A percentile compares a stretch with the other conserved stretches of the same genome.
Evolutionary conservation across 495 filamentous ascomycete species (phyloP).

Genomic region (Pyronema omphalodes): DNA sequence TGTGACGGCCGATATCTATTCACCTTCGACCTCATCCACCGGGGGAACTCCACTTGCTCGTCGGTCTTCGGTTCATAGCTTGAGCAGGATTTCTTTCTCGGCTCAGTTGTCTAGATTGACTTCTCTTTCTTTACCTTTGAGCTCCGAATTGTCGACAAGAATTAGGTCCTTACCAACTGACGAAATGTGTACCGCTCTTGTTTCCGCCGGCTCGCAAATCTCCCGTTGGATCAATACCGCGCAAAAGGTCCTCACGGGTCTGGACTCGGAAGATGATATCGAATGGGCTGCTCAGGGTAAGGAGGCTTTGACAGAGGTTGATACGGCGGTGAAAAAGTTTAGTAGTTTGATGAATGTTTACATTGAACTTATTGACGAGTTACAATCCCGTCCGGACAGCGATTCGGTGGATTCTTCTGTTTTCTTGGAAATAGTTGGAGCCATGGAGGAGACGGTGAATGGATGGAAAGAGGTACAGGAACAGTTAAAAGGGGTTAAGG

Average conservation of each 20-base stretch:
- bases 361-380: slow-evolving; percentile 70
- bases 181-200: slow-evolving; percentile 56
- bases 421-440: slow-evolving; percentile 49
- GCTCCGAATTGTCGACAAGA: slow-evolving; percentile 57
- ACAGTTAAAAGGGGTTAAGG: slow-evolving; percentile 58
- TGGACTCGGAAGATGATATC: slow-evolving; percentile 89
- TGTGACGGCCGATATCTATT: too few relatives aligned
- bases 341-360: slow-evolving; percentile 78
- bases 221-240: slow-evolving; percentile 82
- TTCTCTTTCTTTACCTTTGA: slow-evolving; percentile 65
- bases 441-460: slow-evolving; percentile 72
- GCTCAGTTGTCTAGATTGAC: slow-evolving; percentile 79
- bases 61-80: slow-evolving; percentile 68
- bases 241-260: slow-evolving; percentile 59
- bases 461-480: slow-evolving; percentile 67
- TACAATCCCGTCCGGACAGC: slow-evolving; percentile 68
- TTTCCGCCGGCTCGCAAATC: slow-evolving; percentile 74
- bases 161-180: slow-evolving; percentile 66
- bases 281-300: slow-evolving; percentile 91
- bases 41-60: slow-evolving; percentile 14
- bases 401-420: slow-evolving; percentile 45
- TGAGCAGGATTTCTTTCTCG: slow-evolving; percentile 75
- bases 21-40: too few relatives aligned
- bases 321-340: slow-evolving; percentile 67
- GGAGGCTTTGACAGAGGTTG: slow-evolving; percentile 65